These are phyloP conservation scores for Pseudocercospora musae DNA, from an alignment of 2,329 filamentous ascomycete species.

Conservation along the genomic window DNA sequence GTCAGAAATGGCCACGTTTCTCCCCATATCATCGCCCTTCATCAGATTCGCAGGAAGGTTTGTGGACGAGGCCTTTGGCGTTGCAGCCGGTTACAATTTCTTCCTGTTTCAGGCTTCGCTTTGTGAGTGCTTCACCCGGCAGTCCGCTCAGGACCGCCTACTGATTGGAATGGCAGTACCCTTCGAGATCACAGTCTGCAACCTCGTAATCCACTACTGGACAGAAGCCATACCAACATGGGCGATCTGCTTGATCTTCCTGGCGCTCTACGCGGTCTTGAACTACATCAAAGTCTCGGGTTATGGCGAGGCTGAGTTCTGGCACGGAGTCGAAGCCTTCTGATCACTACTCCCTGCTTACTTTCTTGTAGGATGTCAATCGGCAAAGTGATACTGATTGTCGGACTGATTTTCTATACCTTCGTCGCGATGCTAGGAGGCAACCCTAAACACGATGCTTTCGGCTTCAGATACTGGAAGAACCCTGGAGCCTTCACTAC, in stretches of 20 bases:
- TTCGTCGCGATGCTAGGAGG: constrained; percentile 78
- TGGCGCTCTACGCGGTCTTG: constrained; percentile 57
- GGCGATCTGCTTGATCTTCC: constrained; percentile 59
- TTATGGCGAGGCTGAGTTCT: constrained; percentile 77
- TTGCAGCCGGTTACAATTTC: constrained; percentile 32
- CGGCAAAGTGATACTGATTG: constrained; percentile 65
- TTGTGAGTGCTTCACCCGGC: background rate
- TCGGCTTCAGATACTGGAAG: constrained; percentile 69
- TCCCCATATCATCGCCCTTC: constrained; percentile 74
- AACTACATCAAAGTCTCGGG: constrained; percentile 71
- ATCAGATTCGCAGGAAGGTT: constrained; percentile 73
- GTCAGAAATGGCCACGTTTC: constrained; percentile 73
- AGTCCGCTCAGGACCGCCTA: background rate
- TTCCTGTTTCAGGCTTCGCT: constrained; percentile 31
- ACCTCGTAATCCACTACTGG: constrained; percentile 63
- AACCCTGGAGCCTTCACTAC: constrained; percentile 59
- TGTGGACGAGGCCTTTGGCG: constrained; percentile 69
- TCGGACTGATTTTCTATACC: constrained; percentile 71
- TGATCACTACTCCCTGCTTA: too few relatives aligned
- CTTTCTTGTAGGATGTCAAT: constrained; percentile 3
- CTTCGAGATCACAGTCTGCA: constrained; percentile 49
- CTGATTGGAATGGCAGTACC: constrained; percentile 13
- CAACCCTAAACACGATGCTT: constrained; percentile 67
- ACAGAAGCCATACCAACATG: constrained; percentile 46
- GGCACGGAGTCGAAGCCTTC: constrained; percentile 35